Evolutionary conservation across 2,329 filamentous ascomycete species (phyloP).

Genomic region (Capronia epimyces): DNA sequence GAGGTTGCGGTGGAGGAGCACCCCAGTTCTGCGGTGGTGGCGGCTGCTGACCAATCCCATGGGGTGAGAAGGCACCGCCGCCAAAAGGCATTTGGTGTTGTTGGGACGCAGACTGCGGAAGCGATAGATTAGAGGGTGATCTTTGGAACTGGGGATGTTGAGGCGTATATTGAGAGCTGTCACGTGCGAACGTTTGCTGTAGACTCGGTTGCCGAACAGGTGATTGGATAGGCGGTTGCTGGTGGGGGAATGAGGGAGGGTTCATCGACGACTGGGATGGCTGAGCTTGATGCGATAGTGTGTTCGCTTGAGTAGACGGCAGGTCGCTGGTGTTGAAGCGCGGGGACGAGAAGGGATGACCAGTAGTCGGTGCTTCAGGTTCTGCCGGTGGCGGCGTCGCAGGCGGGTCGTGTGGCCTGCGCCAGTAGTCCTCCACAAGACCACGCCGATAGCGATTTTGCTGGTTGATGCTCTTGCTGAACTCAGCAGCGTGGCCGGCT

Average conservation of each 20-base stretch:
- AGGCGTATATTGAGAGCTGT: conserved; percentile 59
- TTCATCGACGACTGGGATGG: conserved; percentile 40
- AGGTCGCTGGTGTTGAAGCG: conserved; percentile 25
- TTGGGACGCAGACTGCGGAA: conserved; percentile 51
- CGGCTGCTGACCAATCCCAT: conserved; percentile 45
- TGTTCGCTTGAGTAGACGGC: conserved; percentile 12
- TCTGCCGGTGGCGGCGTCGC: conserved; percentile 41
- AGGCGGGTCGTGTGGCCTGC: conserved; percentile 73
- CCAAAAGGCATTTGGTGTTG: conserved; percentile 45
- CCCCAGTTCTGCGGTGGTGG: conserved; percentile 62
- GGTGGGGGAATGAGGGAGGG: conserved; percentile 68
- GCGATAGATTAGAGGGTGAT: conserved; percentile 53
- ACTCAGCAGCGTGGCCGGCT: conserved; percentile 82
- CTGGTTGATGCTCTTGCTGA: conserved; percentile 76
- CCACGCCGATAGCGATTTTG: conserved; percentile 73
- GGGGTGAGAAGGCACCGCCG: conserved; percentile 50
- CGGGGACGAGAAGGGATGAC: conserved; percentile 24
- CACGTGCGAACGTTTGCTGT: conserved; percentile 54
- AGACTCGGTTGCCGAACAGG: conserved; percentile 59
- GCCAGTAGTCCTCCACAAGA: conserved; percentile 77
- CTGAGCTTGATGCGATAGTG: conserved; percentile 32
- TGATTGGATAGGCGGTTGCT: conserved; percentile 68
- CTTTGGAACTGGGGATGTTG: conserved; percentile 22
- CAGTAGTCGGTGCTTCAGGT: conserved; percentile 30
- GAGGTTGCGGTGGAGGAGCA: conserved; percentile 59